Evolutionary conservation across 2,329 filamentous ascomycete genomes (phyloP).

Genomic region (Fusarium decemcellulare): DNA sequence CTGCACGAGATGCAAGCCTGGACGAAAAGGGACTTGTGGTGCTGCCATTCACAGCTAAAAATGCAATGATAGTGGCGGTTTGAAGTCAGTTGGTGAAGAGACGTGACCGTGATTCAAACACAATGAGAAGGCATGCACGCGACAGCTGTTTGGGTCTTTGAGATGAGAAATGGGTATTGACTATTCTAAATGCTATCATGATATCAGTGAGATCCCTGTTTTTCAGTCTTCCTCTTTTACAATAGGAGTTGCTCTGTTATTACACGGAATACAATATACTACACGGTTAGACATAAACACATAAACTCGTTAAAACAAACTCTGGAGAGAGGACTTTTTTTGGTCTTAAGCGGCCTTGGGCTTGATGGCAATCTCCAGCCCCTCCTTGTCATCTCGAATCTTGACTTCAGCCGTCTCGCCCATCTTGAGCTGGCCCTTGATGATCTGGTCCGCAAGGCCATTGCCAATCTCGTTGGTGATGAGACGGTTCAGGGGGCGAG

Average conservation of each 20-base stretch:
- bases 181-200: slow-evolving; percentile 27
- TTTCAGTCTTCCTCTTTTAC: slow-evolving; percentile 9
- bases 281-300: slow-evolving; percentile 40
- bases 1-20: slow-evolving; percentile 1
- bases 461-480: slow-evolving; percentile 94
- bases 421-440: slow-evolving; percentile 83
- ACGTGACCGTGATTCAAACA: background rate
- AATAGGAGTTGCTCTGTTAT: slow-evolving; percentile 21
- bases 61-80: slow-evolving; percentile 8
- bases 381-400: slow-evolving; percentile 73
- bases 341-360: slow-evolving; percentile 33
- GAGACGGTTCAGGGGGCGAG: slow-evolving; percentile 89
- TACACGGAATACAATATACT: slow-evolving; percentile 7
- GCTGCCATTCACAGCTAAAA: background rate
- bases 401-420: slow-evolving; percentile 81
- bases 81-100: background rate
- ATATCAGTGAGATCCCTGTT: slow-evolving; percentile 11
- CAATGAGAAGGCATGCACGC: background rate
- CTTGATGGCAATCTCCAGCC: slow-evolving; percentile 64
- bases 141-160: background rate
- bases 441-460: slow-evolving; percentile 90
- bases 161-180: slow-evolving; percentile 21
- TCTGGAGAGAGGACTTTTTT: background rate
- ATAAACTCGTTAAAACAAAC: slow-evolving; percentile 39
- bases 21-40: slow-evolving; percentile 7